Evolutionary conservation across 495 filamentous ascomycete species (phyloP).

Genomic region (Parathielavia hyrcaniae): DNA sequence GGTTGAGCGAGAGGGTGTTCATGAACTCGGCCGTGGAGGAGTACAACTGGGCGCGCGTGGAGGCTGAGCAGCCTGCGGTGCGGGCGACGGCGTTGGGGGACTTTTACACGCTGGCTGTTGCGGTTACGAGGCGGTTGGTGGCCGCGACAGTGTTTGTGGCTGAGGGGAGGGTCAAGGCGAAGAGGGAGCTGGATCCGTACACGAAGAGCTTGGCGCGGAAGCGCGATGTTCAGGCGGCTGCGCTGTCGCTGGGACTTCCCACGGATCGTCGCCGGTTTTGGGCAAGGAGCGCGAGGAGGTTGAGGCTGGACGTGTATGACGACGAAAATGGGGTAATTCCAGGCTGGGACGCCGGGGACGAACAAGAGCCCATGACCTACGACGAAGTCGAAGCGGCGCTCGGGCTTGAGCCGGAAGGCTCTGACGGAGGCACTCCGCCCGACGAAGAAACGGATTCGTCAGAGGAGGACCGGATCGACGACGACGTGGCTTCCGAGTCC

Average conservation of each 20-base stretch:
- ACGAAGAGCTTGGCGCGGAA: constrained; percentile 40
- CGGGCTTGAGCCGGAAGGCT: constrained; percentile 10
- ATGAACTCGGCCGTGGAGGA: constrained; percentile 65
- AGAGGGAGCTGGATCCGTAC: constrained; percentile 31
- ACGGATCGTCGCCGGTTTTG: constrained; percentile 49
- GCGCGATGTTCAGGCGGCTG: constrained; percentile 61
- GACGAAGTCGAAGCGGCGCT: constrained; percentile 50
- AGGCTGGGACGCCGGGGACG: constrained; percentile 11
- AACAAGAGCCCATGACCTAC: constrained; percentile 38
- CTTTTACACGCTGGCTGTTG: constrained; percentile 61
- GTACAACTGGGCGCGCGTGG: constrained; percentile 59
- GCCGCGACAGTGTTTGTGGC: constrained; percentile 61
- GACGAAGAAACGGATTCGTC: constrained; percentile 24
- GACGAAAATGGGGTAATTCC: constrained; percentile 23
- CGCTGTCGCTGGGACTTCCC: constrained; percentile 48
- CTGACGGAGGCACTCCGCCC: not conserved
- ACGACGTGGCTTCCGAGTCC: constrained; percentile 10
- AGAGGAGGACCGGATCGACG: constrained; percentile 23
- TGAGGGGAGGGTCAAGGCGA: constrained; percentile 47
- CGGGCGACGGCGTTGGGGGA: constrained; percentile 62
- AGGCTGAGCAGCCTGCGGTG: constrained; percentile 54
- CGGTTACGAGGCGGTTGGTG: constrained; percentile 62
- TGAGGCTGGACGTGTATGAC: constrained; percentile 53
- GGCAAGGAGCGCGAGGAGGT: constrained; percentile 52
- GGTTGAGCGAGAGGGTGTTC: constrained; percentile 60